Base-by-base conservation (phyloP, 1,284 basidiomycete species). In the Paramarasmius palmivorus region DNA sequence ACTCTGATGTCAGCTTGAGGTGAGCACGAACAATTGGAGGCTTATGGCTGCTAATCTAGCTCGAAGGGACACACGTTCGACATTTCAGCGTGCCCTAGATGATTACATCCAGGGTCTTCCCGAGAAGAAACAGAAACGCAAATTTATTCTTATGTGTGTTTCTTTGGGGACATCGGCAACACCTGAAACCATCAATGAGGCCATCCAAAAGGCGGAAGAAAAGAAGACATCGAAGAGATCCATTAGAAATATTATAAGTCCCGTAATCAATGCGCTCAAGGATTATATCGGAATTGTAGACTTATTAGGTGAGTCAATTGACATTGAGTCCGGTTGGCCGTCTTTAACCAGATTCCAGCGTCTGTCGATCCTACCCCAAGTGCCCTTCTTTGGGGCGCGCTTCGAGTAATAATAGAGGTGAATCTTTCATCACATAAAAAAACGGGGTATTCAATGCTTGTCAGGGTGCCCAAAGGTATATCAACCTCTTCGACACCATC, bases 381-480 rank as follows among this genome's bases (percentile, higher is more conserved):
- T 20, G 62, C 63, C 12, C 47, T 65, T 15, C 52, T 64, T 7
- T 64, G 62, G 62, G 63, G 58, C 32, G 58, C 57, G 4, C 32
- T 65, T 25, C 60, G 57, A 42, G 48, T 62, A 20, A 49, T 60
- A 17, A 49, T 65, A 10, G 57, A 63, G 12, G 63, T 64, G 20
- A 35, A 2, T 44, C 32, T 22, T 22, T 20, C n/a, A 19, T 26
- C 6, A 17, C 22, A 25, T 38, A 41, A 45, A 35, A 19, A 2
- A 2, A 3, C n/a, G 2, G 5, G 32, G 7, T 12, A 45, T 49
- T n/a, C 17, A 4, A n/a, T n/a, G 4, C 29, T 38, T 23, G 14
- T 6, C 50, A 61, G 60, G 58, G 53, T 14, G 52, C 42, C 5
- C 20, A 59, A 47, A 54, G 60, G 9, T 58, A 29, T 48, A 14